Base-by-base conservation (phyloP, 2,329 filamentous ascomycete genomes). In the Boeremia lycopersici region DNA sequence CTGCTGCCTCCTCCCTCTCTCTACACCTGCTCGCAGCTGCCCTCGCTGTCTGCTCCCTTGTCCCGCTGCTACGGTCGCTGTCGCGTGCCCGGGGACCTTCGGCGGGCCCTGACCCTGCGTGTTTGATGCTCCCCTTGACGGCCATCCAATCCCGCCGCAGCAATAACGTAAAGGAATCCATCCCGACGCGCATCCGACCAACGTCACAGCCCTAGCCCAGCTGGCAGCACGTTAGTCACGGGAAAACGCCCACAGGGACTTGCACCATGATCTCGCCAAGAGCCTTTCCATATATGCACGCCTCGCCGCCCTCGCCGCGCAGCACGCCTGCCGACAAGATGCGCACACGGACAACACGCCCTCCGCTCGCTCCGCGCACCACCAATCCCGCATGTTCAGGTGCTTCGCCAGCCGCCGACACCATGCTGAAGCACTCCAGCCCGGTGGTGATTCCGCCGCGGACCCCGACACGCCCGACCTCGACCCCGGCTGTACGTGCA, bases 251-350 rank as follows among this genome's bases (percentile, higher is more conserved):
- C 60, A 60, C 63, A 63, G 55, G 61, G 60, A 56, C 46, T 40
- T 44, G 56, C 62, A 62, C 47, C 40, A 79, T 79, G 76, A 75
- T 80, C 69, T 77, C 79, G 65, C 77, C 78, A 65, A 74, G 77
- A 62, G 76, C 76, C 55, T 80, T 76, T 65, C 72, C 74, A 50
- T 78, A 77, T 66, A 63, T 71, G 30, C 69, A 71, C n/a, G 65
- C 61, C 40, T 65, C 69, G 49, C 65, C 72, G 49, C 69, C 75
- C 30, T 68, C 77, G 47, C 67, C 73, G 39, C 67, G 63, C 48
- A 56, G 30, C 30, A 29, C 31, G 15, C 29, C 51, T 35, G 34
- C 11, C 13, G 68, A 69, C 38, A 74, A 66, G 59, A 74, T 74
- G 71, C 70, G 70, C 58, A 60, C 63, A 23, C 61, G 66, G 57